Evolutionary conservation across 257 asterid genomes (phyloP).

Genomic region (Nicotiana noctiflora): DNA sequence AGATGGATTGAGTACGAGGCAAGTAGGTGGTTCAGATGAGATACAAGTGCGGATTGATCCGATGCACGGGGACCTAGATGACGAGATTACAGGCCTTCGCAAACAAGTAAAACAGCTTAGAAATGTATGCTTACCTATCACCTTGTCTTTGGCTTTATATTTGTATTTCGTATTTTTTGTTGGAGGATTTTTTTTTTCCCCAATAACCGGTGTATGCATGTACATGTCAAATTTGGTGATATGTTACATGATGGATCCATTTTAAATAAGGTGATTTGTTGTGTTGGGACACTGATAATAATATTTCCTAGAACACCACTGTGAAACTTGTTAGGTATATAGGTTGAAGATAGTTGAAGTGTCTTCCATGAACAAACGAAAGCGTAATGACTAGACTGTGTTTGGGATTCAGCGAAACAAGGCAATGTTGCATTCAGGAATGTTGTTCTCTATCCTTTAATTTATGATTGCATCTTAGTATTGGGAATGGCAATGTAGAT

Average conservation of each 20-base stretch:
- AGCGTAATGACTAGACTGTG: neutral
- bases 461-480: neutral
- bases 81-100: conserved; percentile 71
- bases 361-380: neutral
- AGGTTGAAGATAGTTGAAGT: neutral
- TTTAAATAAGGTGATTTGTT: too few relatives aligned
- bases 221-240: too few relatives aligned
- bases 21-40: conserved; percentile 59
- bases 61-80: conserved; percentile 59
- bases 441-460: neutral
- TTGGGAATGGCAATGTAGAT: too few relatives aligned
- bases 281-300: too few relatives aligned
- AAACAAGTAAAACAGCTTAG: conserved; percentile 73
- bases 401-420: neutral
- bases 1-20: conserved; percentile 71
- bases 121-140: conserved; percentile 29
- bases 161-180: too few relatives aligned
- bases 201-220: too few relatives aligned
- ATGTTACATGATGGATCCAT: too few relatives aligned
- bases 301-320: too few relatives aligned
- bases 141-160: too few relatives aligned
- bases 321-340: too few relatives aligned
- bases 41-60: conserved; percentile 77
- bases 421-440: neutral
- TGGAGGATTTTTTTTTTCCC: too few relatives aligned